Percentiles rank a stretch among this genome's conserved stretches.
These are phyloP conservation scores for Verticillium klebahnii DNA, from an alignment of 2,329 filamentous ascomycete species.

Conservation along the genomic window DNA sequence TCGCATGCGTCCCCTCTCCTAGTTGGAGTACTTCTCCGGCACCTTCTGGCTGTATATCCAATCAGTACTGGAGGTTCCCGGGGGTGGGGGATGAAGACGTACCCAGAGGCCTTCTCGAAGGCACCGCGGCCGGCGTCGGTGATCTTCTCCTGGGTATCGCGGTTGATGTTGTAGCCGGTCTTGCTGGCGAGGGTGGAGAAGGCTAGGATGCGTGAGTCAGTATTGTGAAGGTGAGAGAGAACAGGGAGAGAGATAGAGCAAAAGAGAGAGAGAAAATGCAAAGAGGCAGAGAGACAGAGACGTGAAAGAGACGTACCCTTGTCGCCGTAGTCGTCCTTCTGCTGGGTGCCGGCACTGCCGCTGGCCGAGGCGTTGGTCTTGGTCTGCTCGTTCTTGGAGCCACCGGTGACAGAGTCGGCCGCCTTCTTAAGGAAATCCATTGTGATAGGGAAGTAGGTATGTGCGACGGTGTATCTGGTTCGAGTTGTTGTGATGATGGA, in stretches of 20 bases:
- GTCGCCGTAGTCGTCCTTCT: slow-evolving; percentile 22
- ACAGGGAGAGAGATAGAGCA: neutral
- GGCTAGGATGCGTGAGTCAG: slow-evolving; percentile 13
- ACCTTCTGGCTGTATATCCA: slow-evolving; percentile 18
- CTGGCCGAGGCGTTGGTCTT: neutral
- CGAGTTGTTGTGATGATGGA: neutral
- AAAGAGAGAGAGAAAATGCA: neutral
- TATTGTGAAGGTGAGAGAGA: neutral
- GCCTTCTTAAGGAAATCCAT: slow-evolving; percentile 38
- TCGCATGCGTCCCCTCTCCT: slow-evolving; percentile 4
- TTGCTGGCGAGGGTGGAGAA: slow-evolving; percentile 25
- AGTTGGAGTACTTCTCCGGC: slow-evolving; percentile 30
- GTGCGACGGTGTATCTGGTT: neutral
- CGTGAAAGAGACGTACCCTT: slow-evolving; percentile 24
- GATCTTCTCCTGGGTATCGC: slow-evolving; percentile 31
- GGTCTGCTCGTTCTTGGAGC: neutral
- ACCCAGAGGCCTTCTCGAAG: slow-evolving; percentile 34
- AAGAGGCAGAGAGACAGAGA: neutral
- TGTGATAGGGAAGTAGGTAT: slow-evolving; percentile 9
- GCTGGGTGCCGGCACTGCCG: slow-evolving; percentile 1
- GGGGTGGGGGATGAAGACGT: slow-evolving; percentile 11
- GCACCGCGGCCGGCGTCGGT: slow-evolving; percentile 27
- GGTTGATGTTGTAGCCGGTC: slow-evolving; percentile 27
- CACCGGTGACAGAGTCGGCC: slow-evolving; percentile 9
- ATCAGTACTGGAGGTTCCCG: neutral